Evolutionary conservation across 2,329 filamentous ascomycete species (phyloP), one percentile per base, ranked within the genome.

Genomic region (Pyricularia grisea): DNA sequence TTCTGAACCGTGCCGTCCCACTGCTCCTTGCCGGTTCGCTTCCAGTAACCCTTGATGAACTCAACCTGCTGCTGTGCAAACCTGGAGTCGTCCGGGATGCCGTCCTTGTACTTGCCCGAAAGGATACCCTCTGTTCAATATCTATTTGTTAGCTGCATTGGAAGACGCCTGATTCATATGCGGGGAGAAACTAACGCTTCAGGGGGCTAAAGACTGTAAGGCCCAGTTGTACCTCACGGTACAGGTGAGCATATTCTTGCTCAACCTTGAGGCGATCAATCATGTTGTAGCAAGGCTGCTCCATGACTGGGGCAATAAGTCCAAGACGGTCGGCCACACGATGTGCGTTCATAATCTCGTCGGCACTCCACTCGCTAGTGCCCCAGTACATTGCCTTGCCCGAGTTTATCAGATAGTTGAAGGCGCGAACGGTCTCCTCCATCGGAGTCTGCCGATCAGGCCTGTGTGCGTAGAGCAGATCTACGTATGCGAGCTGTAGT

Each of bases 341-440:
- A 77, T 85, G 86, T 1, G 89, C 89, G 70, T 87, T 82, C 6
- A 84, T 83, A 74, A 91, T 90, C 79, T 91, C 88, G 72, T 87
- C 84, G n/a, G 89, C 88, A 69, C 82, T 83, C 89, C 89, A 91
- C 77, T 91, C 88, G 1, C 87, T 89, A 0, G 89, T 91, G 58
- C 88, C 89, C 89, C 89, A 91, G 81, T 91, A 91, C 72, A 91
- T 84, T 1, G 88, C 87, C 79, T 89, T 87, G 70, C 90, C 90
- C 9, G 83, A 82, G 74, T 88, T 82, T 74, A 92, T 90, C 55
- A 91, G 80, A 75, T 90, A 81, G 80, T 91, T 91, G 81, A 92
- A 92, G 25, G 85, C 89, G 69, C 88, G 84, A 9, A 92, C 89
- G 7, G 84, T 87, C 79, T 92, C 90, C 76, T 91, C 88, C 81